These are phyloP conservation scores for Blastocystis sp. DNA, from an alignment of 352 stramenopile genomes.

Conservation along the genomic window DNA sequence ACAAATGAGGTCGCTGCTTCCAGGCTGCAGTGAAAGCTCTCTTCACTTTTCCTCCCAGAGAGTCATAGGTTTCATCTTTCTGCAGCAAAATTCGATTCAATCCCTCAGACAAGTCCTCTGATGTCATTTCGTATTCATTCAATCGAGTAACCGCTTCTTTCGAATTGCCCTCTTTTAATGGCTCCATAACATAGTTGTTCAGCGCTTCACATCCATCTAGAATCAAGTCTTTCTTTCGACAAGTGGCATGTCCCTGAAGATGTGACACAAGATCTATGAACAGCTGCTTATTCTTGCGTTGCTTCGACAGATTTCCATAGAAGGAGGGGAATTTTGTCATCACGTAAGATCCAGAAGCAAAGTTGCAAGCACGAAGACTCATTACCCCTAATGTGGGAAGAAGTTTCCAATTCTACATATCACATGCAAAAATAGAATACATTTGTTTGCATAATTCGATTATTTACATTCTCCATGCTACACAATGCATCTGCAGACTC, in stretches of 20 bases:
- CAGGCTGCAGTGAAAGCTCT: not conserved
- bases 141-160: constrained; percentile 85
- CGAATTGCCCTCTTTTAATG: constrained; percentile 68
- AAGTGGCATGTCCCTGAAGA: not conserved
- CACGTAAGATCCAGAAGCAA: constrained; percentile 64
- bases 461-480: constrained; percentile 79
- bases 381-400: constrained; percentile 82
- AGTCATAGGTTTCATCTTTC: constrained; percentile 62
- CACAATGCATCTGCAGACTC: constrained; percentile 77
- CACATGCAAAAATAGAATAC: constrained; percentile 68
- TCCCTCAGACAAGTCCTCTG: constrained; percentile 93
- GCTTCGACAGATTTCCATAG: constrained; percentile 66
- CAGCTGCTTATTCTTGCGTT: constrained; percentile 1
- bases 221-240: not conserved
- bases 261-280: not conserved
- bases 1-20: not conserved
- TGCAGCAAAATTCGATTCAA: constrained; percentile 75
- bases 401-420: constrained; percentile 85
- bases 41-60: not conserved
- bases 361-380: constrained; percentile 75
- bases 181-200: not conserved
- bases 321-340: constrained; percentile 75
- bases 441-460: constrained; percentile 68
- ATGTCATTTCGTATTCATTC: constrained; percentile 89
- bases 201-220: not conserved